Conservation (phyloP, 2,329 filamentous ascomycete genomes). For the Bipolaris gigantea region DNA sequence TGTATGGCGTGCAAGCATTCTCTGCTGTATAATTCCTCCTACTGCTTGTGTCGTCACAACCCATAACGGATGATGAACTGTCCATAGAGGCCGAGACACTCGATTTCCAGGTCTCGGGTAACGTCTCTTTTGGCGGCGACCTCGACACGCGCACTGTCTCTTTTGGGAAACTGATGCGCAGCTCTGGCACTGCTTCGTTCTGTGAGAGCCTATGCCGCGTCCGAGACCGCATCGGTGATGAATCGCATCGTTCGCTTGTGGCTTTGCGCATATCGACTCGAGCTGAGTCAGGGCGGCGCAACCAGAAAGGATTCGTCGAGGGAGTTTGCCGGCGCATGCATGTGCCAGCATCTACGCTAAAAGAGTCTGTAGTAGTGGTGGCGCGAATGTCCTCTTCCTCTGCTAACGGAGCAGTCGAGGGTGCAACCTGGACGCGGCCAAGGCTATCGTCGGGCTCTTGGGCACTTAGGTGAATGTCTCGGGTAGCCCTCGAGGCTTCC, state of each 20-base stretch:
- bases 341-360: constrained; percentile 20
- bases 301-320: constrained; percentile 26
- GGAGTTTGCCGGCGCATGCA: constrained; percentile 15
- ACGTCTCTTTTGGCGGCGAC: not conserved
- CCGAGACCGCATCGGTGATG: constrained; percentile 26
- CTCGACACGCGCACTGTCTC: constrained; percentile 9
- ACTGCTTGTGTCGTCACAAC: not conserved
- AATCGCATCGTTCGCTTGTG: constrained; percentile 13
- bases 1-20: not conserved
- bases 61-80: constrained; percentile 20
- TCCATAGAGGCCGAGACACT: constrained; percentile 32
- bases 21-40: not conserved
- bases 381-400: constrained; percentile 12
- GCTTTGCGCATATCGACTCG: constrained; percentile 9
- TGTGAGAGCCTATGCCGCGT: constrained; percentile 13
- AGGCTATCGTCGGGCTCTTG: constrained; percentile 16
- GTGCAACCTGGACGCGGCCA: constrained; percentile 15
- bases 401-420: constrained; percentile 21
- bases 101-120: constrained; percentile 17
- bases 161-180: constrained; percentile 24
- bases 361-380: constrained; percentile 17
- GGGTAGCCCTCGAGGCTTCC: constrained; percentile 22
- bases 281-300: constrained; percentile 23
- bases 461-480: not conserved
- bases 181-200: constrained; percentile 3